Base-by-base conservation (phyloP, 2,329 filamentous ascomycete species). In the Colletotrichum lindemuthianum region DNA sequence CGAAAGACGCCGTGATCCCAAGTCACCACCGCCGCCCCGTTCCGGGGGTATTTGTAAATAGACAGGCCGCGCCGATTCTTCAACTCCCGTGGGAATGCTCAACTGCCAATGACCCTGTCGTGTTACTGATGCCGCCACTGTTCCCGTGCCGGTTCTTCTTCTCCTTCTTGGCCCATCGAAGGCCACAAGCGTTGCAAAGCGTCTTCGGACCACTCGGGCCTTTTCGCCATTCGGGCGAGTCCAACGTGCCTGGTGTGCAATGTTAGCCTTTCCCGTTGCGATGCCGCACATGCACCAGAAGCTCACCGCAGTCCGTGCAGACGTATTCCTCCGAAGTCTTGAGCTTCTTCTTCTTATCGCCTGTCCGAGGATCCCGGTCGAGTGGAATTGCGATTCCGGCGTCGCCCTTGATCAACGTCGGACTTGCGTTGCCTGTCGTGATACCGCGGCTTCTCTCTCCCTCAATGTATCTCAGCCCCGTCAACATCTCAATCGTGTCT, bases 181-280 rank as follows among this genome's bases (percentile, higher is more conserved):
- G 79, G 41, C 95, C 95, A 74, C 95, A 98, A 8, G 95, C 95
- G 79, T 98, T 98, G 78, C 95, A 98, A 11, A 98, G 81, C 8
- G 95, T 97, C 78, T 98, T 97, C 1, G 94, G 94, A 2, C 95
- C 95, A 67, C 88, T 92, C 0, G 95, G 95, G 0, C 95, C 95
- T 76, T 97, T 97, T 67, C 95, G 60, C 95, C 95, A 98, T 81
- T 98, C 95, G 0, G 95, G 95, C 13, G 92, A 97, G 73, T 97
- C 94, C 44, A 96, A 84, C 0, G 93, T 97, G 39, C 87, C 87
- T 90, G 66, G 13, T 34, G n/a, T 39, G 10, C 15, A 24, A 24
- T 24, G 24, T 24, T 24, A 24, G 24, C 24, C 24, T 24, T 24
- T 24, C 24, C 24, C 24, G 24, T 4, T 24, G 24, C 24, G 24